Evolutionary conservation across 768 basidiomycete species (phyloP), one percentile per base, ranked within the genome.

Genomic region (Amanita brunnescens): DNA sequence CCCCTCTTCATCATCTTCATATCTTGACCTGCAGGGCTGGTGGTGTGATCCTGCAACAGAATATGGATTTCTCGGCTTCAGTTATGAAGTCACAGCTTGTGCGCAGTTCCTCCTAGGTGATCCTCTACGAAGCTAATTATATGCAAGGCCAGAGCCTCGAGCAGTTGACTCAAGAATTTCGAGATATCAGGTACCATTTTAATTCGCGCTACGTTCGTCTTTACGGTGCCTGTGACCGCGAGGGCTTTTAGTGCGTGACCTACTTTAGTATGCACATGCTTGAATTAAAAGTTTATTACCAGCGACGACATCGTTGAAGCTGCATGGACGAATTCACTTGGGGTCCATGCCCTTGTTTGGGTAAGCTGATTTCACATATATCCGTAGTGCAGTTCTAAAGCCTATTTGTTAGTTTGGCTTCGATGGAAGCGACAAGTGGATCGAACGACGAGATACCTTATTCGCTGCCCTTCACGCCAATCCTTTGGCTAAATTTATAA

Each of bases 31-130:
- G 20, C 58, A 62, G 9, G 58, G 63, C 37, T 77, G 76, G 76
- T 77, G 81, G 83, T 84, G 83, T 61, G 60, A 75, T 50, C 62
- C 65, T 13, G 51, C 61, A 14, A 74, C 74, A 0, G 83, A 84
- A 57, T 80, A 80, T 56, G 82, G 76, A 0, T 84, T 84, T 62
- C 58, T 83, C 39, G 82, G 81, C 1, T 83, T 84, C 61, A 78
- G 79, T 58, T 84, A 84, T 56, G 81, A 82, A 58, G 68, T 83
- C 32, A 73, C 76, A 29, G 71, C 67, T 3, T 83, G 81, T 79
- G 51, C 9, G 75, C 32, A 24, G 0, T 16, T 26, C 23, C 24
- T 35, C 8, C 12, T 23, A 14, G 1, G 9, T 16, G n/a, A n/a
- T 45, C 13, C 6, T 29, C n/a, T 32, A 32, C 5, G 18, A 18